These are phyloP conservation scores for Pichia membranifaciens DNA, from an alignment of 805 yeast species.

Conservation along the genomic window DNA sequence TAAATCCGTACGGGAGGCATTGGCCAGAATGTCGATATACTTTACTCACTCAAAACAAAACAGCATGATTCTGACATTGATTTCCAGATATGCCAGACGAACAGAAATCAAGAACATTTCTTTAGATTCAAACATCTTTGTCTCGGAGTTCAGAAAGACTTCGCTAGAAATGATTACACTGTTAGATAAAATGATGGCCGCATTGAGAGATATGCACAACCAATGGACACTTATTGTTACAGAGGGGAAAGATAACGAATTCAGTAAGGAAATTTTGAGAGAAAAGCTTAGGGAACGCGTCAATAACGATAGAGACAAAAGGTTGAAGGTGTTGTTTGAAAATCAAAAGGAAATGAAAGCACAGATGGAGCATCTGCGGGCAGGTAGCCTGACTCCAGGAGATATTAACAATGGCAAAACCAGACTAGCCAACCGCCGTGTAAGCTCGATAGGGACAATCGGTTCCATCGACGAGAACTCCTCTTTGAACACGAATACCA, in stretches of 20 bases:
- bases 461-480: background rate
- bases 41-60: slow-evolving; percentile 43
- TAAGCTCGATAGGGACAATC: background rate
- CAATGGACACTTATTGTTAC: slow-evolving; percentile 33
- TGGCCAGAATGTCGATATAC: slow-evolving; percentile 21
- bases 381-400: background rate
- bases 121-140: slow-evolving; percentile 8
- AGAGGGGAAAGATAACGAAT: slow-evolving; percentile 36
- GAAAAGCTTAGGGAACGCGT: slow-evolving; percentile 22
- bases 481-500: background rate
- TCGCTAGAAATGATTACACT: slow-evolving; percentile 36
- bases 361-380: background rate
- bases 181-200: slow-evolving; percentile 21
- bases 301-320: slow-evolving; percentile 12
- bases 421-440: background rate
- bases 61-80: slow-evolving; percentile 42
- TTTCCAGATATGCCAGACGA: slow-evolving; percentile 42
- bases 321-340: slow-evolving; percentile 1
- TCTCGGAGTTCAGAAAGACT: slow-evolving; percentile 36
- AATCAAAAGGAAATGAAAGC: slow-evolving; percentile 4
- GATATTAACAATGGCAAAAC: background rate
- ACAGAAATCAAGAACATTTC: slow-evolving; percentile 14
- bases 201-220: slow-evolving; percentile 33
- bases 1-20: slow-evolving; percentile 22
- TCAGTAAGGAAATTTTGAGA: slow-evolving; percentile 31